Percentiles rank a stretch among this genome's conserved stretches.
These are phyloP conservation scores for Suillus ampliporus DNA, from an alignment of 768 basidiomycete species.

Conservation along the genomic window DNA sequence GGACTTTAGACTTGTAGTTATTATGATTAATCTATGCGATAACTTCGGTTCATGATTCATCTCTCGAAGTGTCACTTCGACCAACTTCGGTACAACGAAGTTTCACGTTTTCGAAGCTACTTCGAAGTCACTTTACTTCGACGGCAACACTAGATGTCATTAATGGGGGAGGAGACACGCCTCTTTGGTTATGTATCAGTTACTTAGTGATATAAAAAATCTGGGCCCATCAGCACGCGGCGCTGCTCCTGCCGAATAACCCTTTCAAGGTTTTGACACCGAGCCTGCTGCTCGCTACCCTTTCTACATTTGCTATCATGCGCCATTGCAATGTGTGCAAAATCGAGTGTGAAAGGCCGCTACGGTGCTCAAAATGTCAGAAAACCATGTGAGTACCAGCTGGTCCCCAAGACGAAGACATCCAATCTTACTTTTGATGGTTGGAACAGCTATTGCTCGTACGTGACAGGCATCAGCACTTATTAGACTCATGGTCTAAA, in stretches of 20 bases:
- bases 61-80: no score
- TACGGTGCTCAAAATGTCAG: constrained; percentile 27
- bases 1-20: no score
- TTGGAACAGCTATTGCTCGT: constrained; percentile 1
- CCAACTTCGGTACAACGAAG: no score
- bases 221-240: not conserved
- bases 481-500: not conserved
- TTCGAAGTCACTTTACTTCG: no score
- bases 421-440: not conserved
- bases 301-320: not conserved
- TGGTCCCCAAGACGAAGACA: not conserved
- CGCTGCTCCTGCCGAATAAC: not conserved
- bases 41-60: no score
- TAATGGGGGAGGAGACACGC: not conserved
- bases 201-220: not conserved
- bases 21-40: no score
- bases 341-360: constrained; percentile 18
- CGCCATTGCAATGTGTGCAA: constrained; percentile 18
- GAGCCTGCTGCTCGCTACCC: not conserved
- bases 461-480: not conserved
- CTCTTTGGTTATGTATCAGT: not conserved
- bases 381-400: constrained; percentile 22
- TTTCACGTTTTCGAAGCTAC: no score
- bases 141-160: no score
- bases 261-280: not conserved